phyloP scores from a whole-genome alignment of 495 filamentous ascomycete species.

The Immersiella caudata region DNA sequence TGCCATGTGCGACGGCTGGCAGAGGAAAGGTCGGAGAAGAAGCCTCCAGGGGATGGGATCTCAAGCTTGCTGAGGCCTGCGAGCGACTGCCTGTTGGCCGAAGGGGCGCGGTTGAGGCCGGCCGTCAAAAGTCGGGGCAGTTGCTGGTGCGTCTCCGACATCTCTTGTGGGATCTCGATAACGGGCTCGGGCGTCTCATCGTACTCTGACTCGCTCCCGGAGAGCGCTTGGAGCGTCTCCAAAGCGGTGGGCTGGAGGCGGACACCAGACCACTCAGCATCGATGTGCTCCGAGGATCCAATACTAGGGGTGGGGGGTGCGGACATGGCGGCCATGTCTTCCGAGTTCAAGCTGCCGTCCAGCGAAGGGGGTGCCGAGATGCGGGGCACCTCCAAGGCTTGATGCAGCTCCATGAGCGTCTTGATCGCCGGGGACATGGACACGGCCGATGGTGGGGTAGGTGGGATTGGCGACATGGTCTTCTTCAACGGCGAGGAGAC shows the following conservation, averaged over 20 bases:
- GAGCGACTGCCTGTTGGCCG: slow-evolving; percentile 49
- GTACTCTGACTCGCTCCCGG: slow-evolving; percentile 55
- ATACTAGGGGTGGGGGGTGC: slow-evolving; percentile 80
- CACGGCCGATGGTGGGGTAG: slow-evolving; percentile 75
- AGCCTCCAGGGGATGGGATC: slow-evolving; percentile 86
- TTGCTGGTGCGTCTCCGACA: slow-evolving; percentile 43
- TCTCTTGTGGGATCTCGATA: slow-evolving; percentile 51
- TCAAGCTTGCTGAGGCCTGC: slow-evolving; percentile 68
- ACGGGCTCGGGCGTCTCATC: slow-evolving; percentile 56
- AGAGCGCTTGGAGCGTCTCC: slow-evolving; percentile 75
- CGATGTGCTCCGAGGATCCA: slow-evolving; percentile 54
- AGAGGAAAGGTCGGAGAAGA: slow-evolving; percentile 80
- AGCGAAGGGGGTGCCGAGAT: slow-evolving; percentile 83
- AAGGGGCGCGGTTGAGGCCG: slow-evolving; percentile 32
- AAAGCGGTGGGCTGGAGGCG: slow-evolving; percentile 77
- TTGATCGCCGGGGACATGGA: slow-evolving; percentile 75
- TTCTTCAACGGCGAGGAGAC: slow-evolving; percentile 31
- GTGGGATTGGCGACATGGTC: slow-evolving; percentile 67
- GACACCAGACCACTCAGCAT: slow-evolving; percentile 62
- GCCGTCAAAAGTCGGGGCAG: slow-evolving; percentile 44
- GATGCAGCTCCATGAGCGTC: slow-evolving; percentile 61
- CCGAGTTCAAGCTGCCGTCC: slow-evolving; percentile 83
- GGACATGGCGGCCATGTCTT: slow-evolving; percentile 77
- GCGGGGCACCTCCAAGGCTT: slow-evolving; percentile 61
- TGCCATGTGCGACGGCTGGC: slow-evolving; percentile 79